These are phyloP conservation scores for Trichoderma sp. DNA, from an alignment of 2,329 filamentous ascomycete genomes.

Conservation along the genomic window DNA sequence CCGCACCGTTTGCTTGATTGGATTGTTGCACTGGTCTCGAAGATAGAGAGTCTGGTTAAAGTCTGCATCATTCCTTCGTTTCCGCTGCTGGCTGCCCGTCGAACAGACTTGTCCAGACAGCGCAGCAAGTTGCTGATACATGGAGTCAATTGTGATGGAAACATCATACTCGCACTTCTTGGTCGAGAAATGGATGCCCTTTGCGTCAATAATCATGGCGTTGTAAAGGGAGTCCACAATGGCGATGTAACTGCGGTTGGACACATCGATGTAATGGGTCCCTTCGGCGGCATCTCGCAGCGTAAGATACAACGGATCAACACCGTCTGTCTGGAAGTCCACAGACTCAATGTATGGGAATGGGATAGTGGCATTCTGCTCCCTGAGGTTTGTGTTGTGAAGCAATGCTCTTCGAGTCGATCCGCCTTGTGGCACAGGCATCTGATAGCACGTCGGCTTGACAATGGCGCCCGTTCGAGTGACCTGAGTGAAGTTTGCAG, in stretches of 20 bases:
- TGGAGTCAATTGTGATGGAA: constrained; percentile 37
- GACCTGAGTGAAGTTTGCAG: constrained; percentile 39
- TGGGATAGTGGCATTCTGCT: constrained; percentile 37
- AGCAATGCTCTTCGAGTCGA: constrained; percentile 34
- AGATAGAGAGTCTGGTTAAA: constrained; percentile 40
- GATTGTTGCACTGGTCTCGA: constrained; percentile 40
- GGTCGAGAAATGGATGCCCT: constrained; percentile 41
- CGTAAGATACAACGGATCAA: constrained; percentile 39
- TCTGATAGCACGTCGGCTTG: constrained; percentile 37
- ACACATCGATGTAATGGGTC: constrained; percentile 39
- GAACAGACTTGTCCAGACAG: constrained; percentile 39
- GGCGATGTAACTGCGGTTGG: constrained; percentile 36
- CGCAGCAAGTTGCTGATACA: constrained; percentile 39
- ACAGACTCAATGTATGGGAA: constrained; percentile 43
- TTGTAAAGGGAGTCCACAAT: constrained; percentile 38
- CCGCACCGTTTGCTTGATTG: constrained; percentile 33
- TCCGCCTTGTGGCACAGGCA: constrained; percentile 32
- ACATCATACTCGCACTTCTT: constrained; percentile 38
- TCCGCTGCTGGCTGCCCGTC: constrained; percentile 26
- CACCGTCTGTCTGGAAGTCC: constrained; percentile 37
- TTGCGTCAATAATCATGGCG: constrained; percentile 37
- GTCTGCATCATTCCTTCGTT: constrained; percentile 32
- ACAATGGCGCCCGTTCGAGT: constrained; percentile 34
- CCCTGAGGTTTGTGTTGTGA: constrained; percentile 37
- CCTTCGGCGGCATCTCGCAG: constrained; percentile 36